These are phyloP conservation scores for Pleoardoris graminearum DNA, from an alignment of 2,329 filamentous ascomycete species.

Conservation along the genomic window DNA sequence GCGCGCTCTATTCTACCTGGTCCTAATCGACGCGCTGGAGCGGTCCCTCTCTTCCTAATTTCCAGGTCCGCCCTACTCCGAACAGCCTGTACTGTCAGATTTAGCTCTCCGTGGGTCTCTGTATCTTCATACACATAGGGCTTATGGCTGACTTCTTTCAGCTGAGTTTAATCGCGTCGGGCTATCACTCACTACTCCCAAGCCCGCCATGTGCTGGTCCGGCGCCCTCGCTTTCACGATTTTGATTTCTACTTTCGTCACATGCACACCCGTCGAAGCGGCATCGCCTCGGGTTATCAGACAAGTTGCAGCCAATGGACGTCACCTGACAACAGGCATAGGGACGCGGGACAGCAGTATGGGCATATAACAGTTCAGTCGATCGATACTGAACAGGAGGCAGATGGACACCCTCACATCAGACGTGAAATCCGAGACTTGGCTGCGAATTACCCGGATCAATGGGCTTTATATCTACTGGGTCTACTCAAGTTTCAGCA, in stretches of 20 bases:
- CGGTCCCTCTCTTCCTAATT: no score
- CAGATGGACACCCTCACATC: constrained; percentile 33
- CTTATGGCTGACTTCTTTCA: no score
- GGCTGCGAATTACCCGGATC: constrained; percentile 59
- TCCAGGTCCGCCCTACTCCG: no score
- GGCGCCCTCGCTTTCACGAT: constrained; percentile 1
- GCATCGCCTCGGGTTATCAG: background rate
- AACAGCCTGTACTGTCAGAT: no score
- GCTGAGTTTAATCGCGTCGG: background rate
- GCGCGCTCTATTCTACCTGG: no score
- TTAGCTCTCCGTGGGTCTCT: no score
- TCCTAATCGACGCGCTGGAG: no score
- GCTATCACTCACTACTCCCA: background rate
- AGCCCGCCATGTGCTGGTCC: background rate
- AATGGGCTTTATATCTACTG: constrained; percentile 77
- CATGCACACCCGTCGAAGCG: constrained; percentile 11
- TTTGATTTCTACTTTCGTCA: constrained; percentile 10
- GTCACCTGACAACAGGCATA: constrained; percentile 25
- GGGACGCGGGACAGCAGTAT: constrained; percentile 25
- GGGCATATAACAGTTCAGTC: no score
- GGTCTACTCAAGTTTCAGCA: constrained; percentile 72
- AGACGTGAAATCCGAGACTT: constrained; percentile 72
- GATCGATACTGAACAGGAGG: constrained; percentile 4
- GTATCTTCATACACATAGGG: no score
- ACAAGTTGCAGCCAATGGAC: constrained; percentile 9